A percentile compares a stretch with the other conserved stretches of the same genome.
Conservation (phyloP, 2,329 filamentous ascomycete genomes). For the Paraconiothyrium sp. region DNA sequence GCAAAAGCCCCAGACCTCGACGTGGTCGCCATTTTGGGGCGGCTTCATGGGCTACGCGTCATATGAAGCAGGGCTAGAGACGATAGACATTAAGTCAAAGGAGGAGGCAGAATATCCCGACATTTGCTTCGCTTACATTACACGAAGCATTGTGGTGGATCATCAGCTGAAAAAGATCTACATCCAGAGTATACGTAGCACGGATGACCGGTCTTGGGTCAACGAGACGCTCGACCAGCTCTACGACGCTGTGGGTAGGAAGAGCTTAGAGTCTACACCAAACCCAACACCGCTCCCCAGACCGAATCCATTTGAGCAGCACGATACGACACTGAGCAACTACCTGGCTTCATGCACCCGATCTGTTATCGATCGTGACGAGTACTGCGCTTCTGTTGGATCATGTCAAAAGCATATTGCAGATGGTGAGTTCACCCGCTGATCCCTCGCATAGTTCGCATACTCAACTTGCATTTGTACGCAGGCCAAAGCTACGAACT, state of each 20-base stretch:
- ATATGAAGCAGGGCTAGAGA: slow-evolving; percentile 80
- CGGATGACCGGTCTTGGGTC: slow-evolving; percentile 58
- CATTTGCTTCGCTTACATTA: slow-evolving; percentile 78
- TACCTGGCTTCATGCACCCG: slow-evolving; percentile 38
- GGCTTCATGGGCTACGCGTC: slow-evolving; percentile 86
- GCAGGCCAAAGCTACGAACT: slow-evolving; percentile 78
- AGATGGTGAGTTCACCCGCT: slow-evolving; percentile 60
- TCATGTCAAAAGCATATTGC: slow-evolving; percentile 76
- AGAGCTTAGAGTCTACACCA: slow-evolving; percentile 43
- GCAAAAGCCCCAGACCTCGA: slow-evolving; percentile 35
- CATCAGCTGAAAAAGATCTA: slow-evolving; percentile 69
- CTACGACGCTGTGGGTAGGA: slow-evolving; percentile 39
- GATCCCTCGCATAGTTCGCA: neutral
- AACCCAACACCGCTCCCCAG: slow-evolving; percentile 34
- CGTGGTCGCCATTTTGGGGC: slow-evolving; percentile 73
- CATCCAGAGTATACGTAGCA: slow-evolving; percentile 71
- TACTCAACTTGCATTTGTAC: slow-evolving; percentile 2
- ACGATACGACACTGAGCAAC: slow-evolving; percentile 34
- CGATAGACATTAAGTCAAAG: slow-evolving; percentile 60
- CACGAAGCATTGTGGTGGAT: slow-evolving; percentile 80
- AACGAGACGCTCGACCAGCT: slow-evolving; percentile 42
- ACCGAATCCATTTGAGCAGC: slow-evolving; percentile 42
- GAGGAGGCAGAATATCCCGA: slow-evolving; percentile 65
- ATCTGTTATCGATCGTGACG: slow-evolving; percentile 23
- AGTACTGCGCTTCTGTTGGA: slow-evolving; percentile 73